Base-by-base conservation (phyloP, 495 filamentous ascomycete genomes). In the Hypoxylon subgilvum region DNA sequence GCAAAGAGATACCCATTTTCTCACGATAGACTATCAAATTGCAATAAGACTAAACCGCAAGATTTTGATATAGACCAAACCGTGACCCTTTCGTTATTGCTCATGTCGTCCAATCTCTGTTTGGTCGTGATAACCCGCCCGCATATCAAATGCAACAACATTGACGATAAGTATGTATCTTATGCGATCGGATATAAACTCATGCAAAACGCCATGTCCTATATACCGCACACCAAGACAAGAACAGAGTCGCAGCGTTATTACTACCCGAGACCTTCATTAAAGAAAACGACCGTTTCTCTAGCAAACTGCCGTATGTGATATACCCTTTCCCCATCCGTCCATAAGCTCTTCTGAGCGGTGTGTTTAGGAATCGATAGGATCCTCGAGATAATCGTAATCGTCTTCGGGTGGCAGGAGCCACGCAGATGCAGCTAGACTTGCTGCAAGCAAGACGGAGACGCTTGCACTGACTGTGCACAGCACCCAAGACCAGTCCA, bases 391-490 rank as follows among this genome's bases (percentile, higher is more conserved):
- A 38, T 89, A 76, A 70, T 94, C 89, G 74, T 97, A 96, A 7
- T 89, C 91, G 50, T 87, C 91, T 70, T 96, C 92, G 1, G 84
- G 79, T 2, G 92, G 89, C 41, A 96, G 69, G 7, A 88, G 67
- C 48, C 81, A 77, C 8, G 82, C 87, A 3, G 88, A 84, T 6
- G 84, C 74, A 2, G 84, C 73, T 39, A 97, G 69, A 13, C 79
- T 83, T 18, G 71, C 76, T 0, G 84, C 85, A 22, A 86, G 80
- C 18, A 92, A 53, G 12, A 88, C 56, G 45, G 84, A 80, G 17
- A 91, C 62, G 52, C 71, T 79, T 80, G 86, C 95, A 66, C 88
- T 91, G 31, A 86, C 76, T 9, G 86, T 90, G 68, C 87, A 91
- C 30, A 93, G 79, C 7, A 87, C 78, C 84, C 87, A 96, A 4